These are phyloP conservation scores for Penicillium diatomitis DNA, from an alignment of 495 filamentous ascomycete genomes.

Conservation along the genomic window DNA sequence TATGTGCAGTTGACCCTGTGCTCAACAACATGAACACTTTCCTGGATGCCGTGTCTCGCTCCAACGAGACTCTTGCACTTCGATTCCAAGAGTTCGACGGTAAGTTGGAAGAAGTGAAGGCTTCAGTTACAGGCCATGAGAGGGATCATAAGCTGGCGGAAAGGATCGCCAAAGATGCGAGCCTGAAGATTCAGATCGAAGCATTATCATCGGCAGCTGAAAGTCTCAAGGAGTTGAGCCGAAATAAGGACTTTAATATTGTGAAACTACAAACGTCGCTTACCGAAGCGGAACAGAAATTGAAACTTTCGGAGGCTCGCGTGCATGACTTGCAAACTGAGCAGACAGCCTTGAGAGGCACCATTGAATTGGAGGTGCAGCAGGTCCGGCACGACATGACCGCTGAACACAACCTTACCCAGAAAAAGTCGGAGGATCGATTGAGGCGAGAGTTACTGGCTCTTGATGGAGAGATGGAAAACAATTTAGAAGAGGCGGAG, in stretches of 20 bases:
- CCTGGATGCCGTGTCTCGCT: slow-evolving; percentile 6
- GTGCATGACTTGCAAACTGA: slow-evolving; percentile 9
- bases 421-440: slow-evolving; percentile 11
- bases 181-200: slow-evolving; percentile 20
- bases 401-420: slow-evolving; percentile 10
- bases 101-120: slow-evolving; percentile 15
- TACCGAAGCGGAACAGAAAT: slow-evolving; percentile 5
- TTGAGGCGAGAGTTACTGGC: slow-evolving; percentile 18
- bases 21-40: slow-evolving; percentile 11
- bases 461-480: slow-evolving; percentile 14
- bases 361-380: slow-evolving; percentile 11
- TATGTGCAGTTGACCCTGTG: slow-evolving; percentile 12
- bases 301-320: slow-evolving; percentile 7
- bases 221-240: slow-evolving; percentile 6
- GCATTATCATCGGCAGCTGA: slow-evolving; percentile 7
- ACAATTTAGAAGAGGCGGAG: slow-evolving; percentile 7
- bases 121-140: slow-evolving; percentile 3
- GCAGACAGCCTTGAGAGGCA: slow-evolving; percentile 11
- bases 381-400: slow-evolving; percentile 18
- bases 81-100: slow-evolving; percentile 15
- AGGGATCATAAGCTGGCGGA: slow-evolving; percentile 6
- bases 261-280: slow-evolving; percentile 12
- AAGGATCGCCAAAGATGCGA: slow-evolving; percentile 14
- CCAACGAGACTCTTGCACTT: slow-evolving; percentile 11
- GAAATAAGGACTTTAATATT: slow-evolving; percentile 9